Percentiles rank a stretch among this genome's conserved stretches.
These are phyloP conservation scores for Coniochaeta ligniaria DNA, from an alignment of 2,329 filamentous ascomycete species.

Conservation along the genomic window DNA sequence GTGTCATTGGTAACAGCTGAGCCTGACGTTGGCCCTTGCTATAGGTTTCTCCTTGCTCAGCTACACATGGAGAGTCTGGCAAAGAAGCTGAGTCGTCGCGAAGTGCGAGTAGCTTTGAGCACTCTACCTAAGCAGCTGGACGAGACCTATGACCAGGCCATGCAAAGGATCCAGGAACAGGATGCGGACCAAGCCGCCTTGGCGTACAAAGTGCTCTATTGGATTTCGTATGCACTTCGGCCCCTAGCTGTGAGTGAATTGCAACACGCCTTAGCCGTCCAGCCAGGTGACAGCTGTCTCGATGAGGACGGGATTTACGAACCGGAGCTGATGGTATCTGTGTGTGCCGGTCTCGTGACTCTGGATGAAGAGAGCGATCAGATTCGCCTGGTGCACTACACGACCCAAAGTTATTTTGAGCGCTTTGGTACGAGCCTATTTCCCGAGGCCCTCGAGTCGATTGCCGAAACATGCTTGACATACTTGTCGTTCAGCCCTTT, in stretches of 20 bases:
- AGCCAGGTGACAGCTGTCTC: conserved; percentile 14
- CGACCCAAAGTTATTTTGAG: conserved; percentile 31
- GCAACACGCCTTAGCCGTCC: conserved; percentile 27
- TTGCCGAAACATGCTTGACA: conserved; percentile 13
- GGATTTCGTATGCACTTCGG: conserved; percentile 24
- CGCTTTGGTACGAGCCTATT: conserved; percentile 4
- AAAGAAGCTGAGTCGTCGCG: conserved; percentile 1
- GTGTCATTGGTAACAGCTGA: too few species aligned
- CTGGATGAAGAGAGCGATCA: conserved; percentile 24
- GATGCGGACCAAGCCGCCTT: conserved; percentile 14
- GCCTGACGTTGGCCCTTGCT: background rate
- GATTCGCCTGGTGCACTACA: conserved; percentile 31
- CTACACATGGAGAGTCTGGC: conserved; percentile 3
- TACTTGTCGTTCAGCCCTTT: conserved; percentile 19
- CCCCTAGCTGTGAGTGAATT: conserved; percentile 22
- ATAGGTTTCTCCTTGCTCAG: conserved; percentile 8
- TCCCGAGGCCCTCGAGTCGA: background rate
- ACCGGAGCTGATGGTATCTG: conserved; percentile 18
- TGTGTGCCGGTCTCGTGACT: conserved; percentile 28
- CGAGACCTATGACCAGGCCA: conserved; percentile 13
- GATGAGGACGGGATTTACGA: conserved; percentile 20
- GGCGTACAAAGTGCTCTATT: conserved; percentile 19
- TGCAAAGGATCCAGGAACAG: conserved; percentile 21
- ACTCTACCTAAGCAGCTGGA: conserved; percentile 9
- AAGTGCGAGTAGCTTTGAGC: background rate